Conservation (phyloP, 139 green algal genomes). For the Haematococcus lacustris region DNA sequence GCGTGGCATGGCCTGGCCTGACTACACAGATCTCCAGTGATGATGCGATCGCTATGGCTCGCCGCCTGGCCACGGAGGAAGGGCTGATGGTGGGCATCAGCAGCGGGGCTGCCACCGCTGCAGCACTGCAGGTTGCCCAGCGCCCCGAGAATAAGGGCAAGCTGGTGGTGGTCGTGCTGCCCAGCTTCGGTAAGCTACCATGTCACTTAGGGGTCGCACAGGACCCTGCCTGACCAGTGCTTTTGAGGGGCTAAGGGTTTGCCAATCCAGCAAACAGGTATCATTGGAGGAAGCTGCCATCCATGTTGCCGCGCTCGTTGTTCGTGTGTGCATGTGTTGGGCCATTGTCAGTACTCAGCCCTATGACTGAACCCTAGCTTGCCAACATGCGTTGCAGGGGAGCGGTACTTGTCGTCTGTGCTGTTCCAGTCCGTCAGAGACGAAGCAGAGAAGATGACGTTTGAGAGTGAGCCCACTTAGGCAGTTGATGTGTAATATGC, state of each 20-base stretch:
- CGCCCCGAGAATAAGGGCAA: slow-evolving; percentile 81
- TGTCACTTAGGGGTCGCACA: not conserved
- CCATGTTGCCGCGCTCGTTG: too few species aligned
- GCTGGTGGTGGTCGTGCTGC: slow-evolving; percentile 78
- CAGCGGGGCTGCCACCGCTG: slow-evolving; percentile 61
- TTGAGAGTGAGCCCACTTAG: slow-evolving; percentile 34
- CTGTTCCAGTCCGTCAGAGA: slow-evolving; percentile 77
- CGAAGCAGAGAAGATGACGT: slow-evolving; percentile 83
- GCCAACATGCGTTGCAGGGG: too few species aligned
- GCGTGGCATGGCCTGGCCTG: too few species aligned
- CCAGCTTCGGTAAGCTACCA: slow-evolving; percentile 55
- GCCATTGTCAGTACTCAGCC: too few species aligned
- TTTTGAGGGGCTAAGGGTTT: too few species aligned
- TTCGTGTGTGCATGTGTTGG: too few species aligned
- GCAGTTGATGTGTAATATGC: too few species aligned
- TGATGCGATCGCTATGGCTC: slow-evolving; percentile 82
- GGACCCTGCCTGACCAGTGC: too few species aligned
- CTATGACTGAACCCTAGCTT: too few species aligned
- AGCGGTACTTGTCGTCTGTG: slow-evolving; percentile 83
- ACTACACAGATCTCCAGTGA: slow-evolving; percentile 62
- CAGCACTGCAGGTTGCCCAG: slow-evolving; percentile 59
- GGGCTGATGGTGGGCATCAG: slow-evolving; percentile 88
- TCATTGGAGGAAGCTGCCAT: too few species aligned
- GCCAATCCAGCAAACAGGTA: too few species aligned
- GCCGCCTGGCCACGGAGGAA: slow-evolving; percentile 80